Evolutionary conservation across 441 rosid species (phyloP), one percentile per base, ranked within the genome.

Genomic region (Populus hybrid): DNA sequence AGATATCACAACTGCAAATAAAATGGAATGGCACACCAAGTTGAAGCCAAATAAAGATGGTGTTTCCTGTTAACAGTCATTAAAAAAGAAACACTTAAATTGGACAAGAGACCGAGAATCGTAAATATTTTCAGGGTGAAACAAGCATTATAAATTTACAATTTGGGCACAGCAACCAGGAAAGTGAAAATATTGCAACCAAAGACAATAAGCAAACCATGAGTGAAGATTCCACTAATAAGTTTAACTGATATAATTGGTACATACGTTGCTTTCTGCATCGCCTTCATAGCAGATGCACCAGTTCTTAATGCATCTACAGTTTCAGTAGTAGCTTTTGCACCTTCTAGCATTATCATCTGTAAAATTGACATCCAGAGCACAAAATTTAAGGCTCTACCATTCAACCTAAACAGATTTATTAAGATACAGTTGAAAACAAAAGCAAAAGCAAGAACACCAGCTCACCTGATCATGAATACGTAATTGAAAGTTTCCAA

Each of bases 321-420:
- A 61, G 98, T 94, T 82, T 96, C 99, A 0, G 98, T 94, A 0
- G 99, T 96, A 70, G 98, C 98, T 84, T 94, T 94, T 53, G 99
- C 99, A 38, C 98, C 98, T 84, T 96, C 99, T 77, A 96, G 78
- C 97, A 92, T 90, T 72, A 96, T 94, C 94, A 96, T 96, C 99
- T 96, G 85, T 21, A 67, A 76, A 16, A 79, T 78, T 70, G 64
- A 76, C 26, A 74, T 24, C 10, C 23, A 71, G 6, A 16, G 32
- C 20, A 73, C 11, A 66, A 69, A 50, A 83, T 46, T 36, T 16
- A 34, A 38, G 18, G 42, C 20, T 50, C 66, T 20, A n/a, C 1
- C 38, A 70, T 71, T 24, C 23, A 23, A 10, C 35, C 40, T 53
- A 59, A 0, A 16, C 30, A 72, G 8, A 42, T 72, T 8, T 30